Base-by-base conservation (phyloP, 306 rosid genomes). In the Myrica gale region DNA sequence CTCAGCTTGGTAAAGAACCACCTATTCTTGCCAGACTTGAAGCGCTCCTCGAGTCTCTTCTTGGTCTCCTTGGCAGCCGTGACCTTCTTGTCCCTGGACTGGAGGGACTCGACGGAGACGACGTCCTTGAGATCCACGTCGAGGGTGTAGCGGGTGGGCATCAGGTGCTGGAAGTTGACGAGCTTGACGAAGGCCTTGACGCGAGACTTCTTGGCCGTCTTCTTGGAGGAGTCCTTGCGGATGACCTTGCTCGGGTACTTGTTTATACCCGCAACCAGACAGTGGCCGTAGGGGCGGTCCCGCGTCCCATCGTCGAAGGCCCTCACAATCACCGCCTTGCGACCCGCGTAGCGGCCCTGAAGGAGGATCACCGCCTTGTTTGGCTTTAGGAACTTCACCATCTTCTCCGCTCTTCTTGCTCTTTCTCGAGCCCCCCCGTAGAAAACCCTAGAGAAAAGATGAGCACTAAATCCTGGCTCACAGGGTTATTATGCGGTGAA, bases 1-100 rank as follows among this genome's bases (percentile, higher is more conserved):
- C 89, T 74, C 57, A 86, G 87, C 67, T 86, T 86, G 19, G 83
- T 71, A 21, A 86, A 86, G 73, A 85, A 85, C 89, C 89, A 85
- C 56, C 87, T 7, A 53, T 85, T 82, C 74, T 82, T 82, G 0
- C 89, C 87, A 10, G 89, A 50, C 74, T 84, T 84, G 71, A 80
- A 84, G 68, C 84, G 46, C 5, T 80, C 84, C 79, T 85, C 81
- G 5, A 83, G 51, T 26, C 83, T 61, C 77, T 77, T 77, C 72
- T 85, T 85, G 15, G 80, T 55, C 79, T 85, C 87, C 77, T 86
- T 83, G 50, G 82, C 71, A 0, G 83, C 78, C 0, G 83, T 60
- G 1, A 83, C 77, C 79, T 83, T 85, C 73, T 77, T 85, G 6
- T 85, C 87, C 79, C 73, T 78, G 1, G 79, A 39, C 6, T 45